Evolutionary conservation across 495 filamentous ascomycete genomes (phyloP).

Genomic region (Xylaria palmicola): DNA sequence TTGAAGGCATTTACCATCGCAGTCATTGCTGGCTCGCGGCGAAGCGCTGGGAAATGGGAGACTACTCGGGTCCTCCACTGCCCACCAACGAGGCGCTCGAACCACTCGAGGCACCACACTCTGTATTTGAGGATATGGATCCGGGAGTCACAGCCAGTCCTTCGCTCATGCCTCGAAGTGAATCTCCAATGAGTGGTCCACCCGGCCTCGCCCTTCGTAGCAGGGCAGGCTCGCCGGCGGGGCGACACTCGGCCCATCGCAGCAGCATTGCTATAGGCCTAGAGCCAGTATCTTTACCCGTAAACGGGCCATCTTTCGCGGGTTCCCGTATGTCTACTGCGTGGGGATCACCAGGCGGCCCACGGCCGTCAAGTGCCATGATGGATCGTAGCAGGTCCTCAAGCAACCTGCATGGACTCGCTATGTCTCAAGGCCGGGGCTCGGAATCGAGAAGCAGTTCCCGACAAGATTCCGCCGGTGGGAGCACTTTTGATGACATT

Average conservation of each 20-base stretch:
- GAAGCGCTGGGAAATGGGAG: slow-evolving; percentile 60
- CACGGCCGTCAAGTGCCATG: slow-evolving; percentile 27
- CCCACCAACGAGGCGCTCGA: slow-evolving; percentile 22
- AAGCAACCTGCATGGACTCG: slow-evolving; percentile 26
- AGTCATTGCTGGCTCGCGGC: slow-evolving; percentile 90
- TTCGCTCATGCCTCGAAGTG: slow-evolving; percentile 22
- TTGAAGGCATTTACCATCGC: slow-evolving; percentile 86
- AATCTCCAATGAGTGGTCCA: slow-evolving; percentile 28
- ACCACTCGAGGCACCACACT: slow-evolving; percentile 42
- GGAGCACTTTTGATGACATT: slow-evolving; percentile 66
- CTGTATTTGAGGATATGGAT: slow-evolving; percentile 29
- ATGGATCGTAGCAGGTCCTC: slow-evolving; percentile 29
- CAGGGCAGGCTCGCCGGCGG: slow-evolving; percentile 32
- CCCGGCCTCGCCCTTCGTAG: slow-evolving; percentile 33
- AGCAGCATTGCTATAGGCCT: slow-evolving; percentile 48
- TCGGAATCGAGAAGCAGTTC: slow-evolving; percentile 25
- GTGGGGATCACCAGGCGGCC: slow-evolving; percentile 25
- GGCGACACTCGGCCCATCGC: slow-evolving; percentile 33
- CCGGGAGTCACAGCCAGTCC: slow-evolving; percentile 24
- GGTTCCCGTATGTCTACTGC: slow-evolving; percentile 26
- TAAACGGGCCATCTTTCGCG: slow-evolving; percentile 14
- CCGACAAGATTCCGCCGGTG: slow-evolving; percentile 41
- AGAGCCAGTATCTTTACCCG: slow-evolving; percentile 38
- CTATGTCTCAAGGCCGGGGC: slow-evolving; percentile 9
- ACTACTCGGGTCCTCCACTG: slow-evolving; percentile 19